A percentile compares a stretch with the other conserved stretches of the same genome.
Conservation (phyloP, 108 stramenopile species). For the Thalassiosira profunda region DNA sequence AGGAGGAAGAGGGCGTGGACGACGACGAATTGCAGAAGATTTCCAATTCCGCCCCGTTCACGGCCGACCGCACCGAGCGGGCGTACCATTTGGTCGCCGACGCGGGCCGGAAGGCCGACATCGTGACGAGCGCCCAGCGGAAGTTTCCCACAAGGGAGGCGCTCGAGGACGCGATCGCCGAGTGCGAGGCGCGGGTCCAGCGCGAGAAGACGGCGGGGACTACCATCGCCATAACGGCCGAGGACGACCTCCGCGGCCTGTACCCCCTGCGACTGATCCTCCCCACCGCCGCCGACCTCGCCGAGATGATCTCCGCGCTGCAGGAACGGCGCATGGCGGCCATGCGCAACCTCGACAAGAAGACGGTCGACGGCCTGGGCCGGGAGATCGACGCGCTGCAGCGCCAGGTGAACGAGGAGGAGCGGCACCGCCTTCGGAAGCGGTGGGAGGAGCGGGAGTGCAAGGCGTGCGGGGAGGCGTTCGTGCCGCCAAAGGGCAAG, state of each 20-base stretch:
- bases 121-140: too few relatives aligned
- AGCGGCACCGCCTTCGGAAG: too few relatives aligned
- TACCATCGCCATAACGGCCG: neutral
- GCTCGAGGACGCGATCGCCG: neutral
- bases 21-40: too few relatives aligned
- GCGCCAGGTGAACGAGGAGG: neutral
- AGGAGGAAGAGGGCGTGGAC: too few relatives aligned
- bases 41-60: too few relatives aligned
- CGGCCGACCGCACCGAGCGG: too few relatives aligned
- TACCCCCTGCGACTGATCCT: slow-evolving; percentile 1
- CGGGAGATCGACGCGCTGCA: slow-evolving; percentile 1
- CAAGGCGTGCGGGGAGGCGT: too few relatives aligned
- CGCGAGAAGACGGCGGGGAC: neutral
- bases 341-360: neutral
- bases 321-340: neutral
- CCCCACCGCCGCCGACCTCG: slow-evolving; percentile 1
- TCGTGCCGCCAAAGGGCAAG: too few relatives aligned
- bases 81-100: too few relatives aligned
- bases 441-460: too few relatives aligned
- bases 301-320: neutral
- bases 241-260: neutral
- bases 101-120: too few relatives aligned
- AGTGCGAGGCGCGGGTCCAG: neutral
- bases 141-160: slow-evolving; percentile 2
- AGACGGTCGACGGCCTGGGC: neutral